These are phyloP conservation scores for Tricholoma flavovirens DNA, from an alignment of 768 basidiomycete species.

Conservation along the genomic window DNA sequence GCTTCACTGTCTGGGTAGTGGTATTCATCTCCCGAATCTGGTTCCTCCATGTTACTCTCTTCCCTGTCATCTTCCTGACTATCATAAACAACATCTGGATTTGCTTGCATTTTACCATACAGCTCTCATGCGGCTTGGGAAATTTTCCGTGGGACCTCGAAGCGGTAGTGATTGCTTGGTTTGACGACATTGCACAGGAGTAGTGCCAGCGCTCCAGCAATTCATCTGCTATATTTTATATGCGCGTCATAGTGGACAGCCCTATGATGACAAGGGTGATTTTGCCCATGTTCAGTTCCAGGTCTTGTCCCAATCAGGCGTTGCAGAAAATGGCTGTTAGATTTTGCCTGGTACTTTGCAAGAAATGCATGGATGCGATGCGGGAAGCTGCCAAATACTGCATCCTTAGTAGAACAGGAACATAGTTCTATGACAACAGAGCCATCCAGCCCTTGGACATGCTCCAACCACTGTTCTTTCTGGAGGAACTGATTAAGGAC, in stretches of 20 bases:
- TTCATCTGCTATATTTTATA: not conserved
- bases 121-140: not conserved
- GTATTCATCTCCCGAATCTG: too few relatives aligned
- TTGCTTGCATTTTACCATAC: not conserved
- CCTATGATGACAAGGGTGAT: not conserved
- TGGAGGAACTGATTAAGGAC: not conserved
- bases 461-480: conserved; percentile 1
- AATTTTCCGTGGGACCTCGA: not conserved
- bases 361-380: not conserved
- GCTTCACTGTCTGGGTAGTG: not conserved
- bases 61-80: too few relatives aligned
- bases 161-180: not conserved
- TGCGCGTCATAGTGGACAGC: conserved; percentile 6
- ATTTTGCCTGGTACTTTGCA: not conserved
- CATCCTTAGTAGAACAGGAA: not conserved
- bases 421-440: not conserved
- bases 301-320: conserved; percentile 11
- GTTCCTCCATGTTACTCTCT: too few relatives aligned
- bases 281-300: conserved; percentile 3
- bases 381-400: not conserved
- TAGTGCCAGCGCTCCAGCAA: not conserved
- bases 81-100: too few relatives aligned
- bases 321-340: conserved; percentile 4
- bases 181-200: not conserved
- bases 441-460: not conserved